Percentiles rank a stretch among this genome's conserved stretches.
phyloP scores from a whole-genome alignment of 2,329 filamentous ascomycete species.

The Ophiostoma quercus region DNA sequence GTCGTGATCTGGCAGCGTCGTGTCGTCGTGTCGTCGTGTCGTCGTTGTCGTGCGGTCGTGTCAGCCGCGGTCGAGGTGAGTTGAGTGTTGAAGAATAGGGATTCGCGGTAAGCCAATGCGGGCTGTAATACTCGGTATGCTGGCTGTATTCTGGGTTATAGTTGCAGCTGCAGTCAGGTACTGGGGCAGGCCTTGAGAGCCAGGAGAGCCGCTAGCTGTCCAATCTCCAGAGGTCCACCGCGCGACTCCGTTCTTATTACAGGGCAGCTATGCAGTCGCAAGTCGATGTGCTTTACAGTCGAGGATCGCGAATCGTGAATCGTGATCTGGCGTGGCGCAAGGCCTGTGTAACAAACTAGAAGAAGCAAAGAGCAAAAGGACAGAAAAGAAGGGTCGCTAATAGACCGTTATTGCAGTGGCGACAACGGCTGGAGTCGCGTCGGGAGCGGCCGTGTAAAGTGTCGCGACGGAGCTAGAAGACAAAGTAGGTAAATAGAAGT shows the following conservation, averaged over 20 bases:
- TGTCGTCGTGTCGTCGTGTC: background rate
- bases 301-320: background rate
- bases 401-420: constrained; percentile 2
- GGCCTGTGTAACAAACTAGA: background rate
- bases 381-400: background rate
- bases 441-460: constrained; percentile 14
- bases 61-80: background rate
- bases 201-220: constrained; percentile 7
- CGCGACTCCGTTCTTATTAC: constrained; percentile 8
- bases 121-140: background rate
- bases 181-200: background rate
- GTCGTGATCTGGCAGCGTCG: background rate
- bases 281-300: background rate
- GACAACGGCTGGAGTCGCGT: background rate
- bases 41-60: constrained; percentile 3
- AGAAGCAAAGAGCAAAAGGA: background rate
- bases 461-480: constrained; percentile 10
- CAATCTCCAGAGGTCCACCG: constrained; percentile 13
- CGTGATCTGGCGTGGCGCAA: background rate
- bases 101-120: constrained; percentile 1
- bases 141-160: background rate
- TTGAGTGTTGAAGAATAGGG: background rate
- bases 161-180: background rate
- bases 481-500: background rate
- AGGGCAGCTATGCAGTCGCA: constrained; percentile 1